Evolutionary conservation across 306 rosid species (phyloP), one percentile per base, ranked within the genome.

Genomic region (Trifolium fragiferum): DNA sequence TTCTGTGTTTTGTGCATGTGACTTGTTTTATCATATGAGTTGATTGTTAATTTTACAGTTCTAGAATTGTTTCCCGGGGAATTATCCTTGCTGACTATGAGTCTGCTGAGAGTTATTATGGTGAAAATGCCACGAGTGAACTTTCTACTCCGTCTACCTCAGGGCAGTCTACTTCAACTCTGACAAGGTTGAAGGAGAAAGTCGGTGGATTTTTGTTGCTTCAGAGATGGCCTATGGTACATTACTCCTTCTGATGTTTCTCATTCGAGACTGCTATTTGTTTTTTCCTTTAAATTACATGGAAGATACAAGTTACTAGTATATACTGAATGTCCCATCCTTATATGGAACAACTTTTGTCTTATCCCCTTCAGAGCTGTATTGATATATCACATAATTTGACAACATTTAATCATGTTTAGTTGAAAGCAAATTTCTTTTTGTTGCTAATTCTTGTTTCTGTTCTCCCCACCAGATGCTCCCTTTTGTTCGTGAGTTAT

Each of bases 161-260:
- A 4, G 33, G 33, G 33, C 33, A 30, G 33, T 30, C 7, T 75
- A 68, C 62, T 86, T 81, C 92, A 18, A 76, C 76, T 78, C 10
- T 87, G 21, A 71, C 55, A 41, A 90, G 90, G 77, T 79, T 88
- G 82, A 94, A 81, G 80, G 83, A 70, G 61, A 89, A 86, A 68
- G 4, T 90, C 20, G 70, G 80, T 65, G 82, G 78, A 74, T 73
- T 90, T 68, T 92, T 97, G 95, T 70, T 87, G 78, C 80, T 87
- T 86, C 90, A 78, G 84, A 80, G 82, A 79, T 95, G 99, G 99
- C 99, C 98, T 54, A 71, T 81, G 90, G 99, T 95, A 87, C 72
- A 12, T 74, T 83, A 79, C 25, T 55, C 59, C 40, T 14, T 18
- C 50, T 53, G 38, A 68, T 64, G 21, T 85, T 68, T 14, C 73